Conservation (phyloP, 345 rosid genomes). For the Pugionium dolabratum region DNA sequence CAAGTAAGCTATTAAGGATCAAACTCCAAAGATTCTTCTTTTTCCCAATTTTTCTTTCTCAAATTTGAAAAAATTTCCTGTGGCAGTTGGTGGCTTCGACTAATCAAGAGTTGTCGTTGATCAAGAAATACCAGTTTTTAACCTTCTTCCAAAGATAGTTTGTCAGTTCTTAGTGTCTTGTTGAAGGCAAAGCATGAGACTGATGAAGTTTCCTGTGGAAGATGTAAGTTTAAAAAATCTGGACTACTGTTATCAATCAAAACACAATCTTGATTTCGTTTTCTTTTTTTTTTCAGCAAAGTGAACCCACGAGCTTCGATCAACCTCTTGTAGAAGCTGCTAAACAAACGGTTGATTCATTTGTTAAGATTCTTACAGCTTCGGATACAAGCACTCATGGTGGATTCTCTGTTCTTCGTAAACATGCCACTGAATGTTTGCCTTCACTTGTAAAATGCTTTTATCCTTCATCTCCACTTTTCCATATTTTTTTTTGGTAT, state of each 20-base stretch:
- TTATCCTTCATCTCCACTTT: not conserved
- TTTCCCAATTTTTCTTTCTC: not conserved
- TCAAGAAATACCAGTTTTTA: too few relatives aligned
- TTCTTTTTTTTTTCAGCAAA: slow-evolving; percentile 52
- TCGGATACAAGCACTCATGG: too few relatives aligned
- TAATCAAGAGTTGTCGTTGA: slow-evolving; percentile 65
- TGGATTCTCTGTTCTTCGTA: too few relatives aligned
- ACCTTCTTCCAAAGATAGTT: slow-evolving; percentile 83
- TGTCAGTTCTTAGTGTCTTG: slow-evolving; percentile 65
- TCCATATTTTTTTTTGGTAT: not conserved
- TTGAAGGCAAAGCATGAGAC: slow-evolving; percentile 86
- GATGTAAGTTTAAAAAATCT: slow-evolving; percentile 51
- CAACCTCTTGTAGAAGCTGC: slow-evolving; percentile 46
- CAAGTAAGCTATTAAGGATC: slow-evolving; percentile 43
- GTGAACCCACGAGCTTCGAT: slow-evolving; percentile 57
- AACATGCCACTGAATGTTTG: too few relatives aligned
- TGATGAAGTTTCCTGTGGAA: slow-evolving; percentile 74
- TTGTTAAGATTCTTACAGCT: slow-evolving; percentile 82
- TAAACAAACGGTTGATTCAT: slow-evolving; percentile 58
- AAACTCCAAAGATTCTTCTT: not conserved
- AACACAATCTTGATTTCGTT: not conserved
- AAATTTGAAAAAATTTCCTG: slow-evolving; percentile 40
- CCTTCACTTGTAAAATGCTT: slow-evolving; percentile 50
- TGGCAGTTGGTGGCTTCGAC: too few relatives aligned
- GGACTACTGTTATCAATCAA: not conserved